phyloP scores from a whole-genome alignment of 2,329 filamentous ascomycete genomes.

The Ceratocystiopsis sp. region DNA sequence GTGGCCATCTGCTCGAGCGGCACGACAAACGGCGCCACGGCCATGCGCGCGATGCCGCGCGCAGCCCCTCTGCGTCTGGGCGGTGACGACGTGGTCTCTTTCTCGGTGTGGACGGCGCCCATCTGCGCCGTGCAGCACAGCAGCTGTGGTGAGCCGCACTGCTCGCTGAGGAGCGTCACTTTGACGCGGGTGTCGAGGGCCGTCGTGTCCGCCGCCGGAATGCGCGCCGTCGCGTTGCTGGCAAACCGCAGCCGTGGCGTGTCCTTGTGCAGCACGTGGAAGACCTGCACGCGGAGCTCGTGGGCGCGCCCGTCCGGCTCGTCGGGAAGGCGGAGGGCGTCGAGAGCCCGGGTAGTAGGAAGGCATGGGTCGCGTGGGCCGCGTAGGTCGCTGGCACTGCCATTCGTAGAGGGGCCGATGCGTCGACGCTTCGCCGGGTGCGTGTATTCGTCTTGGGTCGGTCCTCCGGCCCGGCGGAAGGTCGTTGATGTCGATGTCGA shows the following conservation, averaged over 20 bases:
- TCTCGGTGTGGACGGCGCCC: slow-evolving; percentile 26
- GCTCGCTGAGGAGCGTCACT: slow-evolving; percentile 21
- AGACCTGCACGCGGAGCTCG: slow-evolving; percentile 33
- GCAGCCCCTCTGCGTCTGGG: slow-evolving; percentile 8
- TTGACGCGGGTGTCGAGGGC: slow-evolving; percentile 25
- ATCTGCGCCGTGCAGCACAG: slow-evolving; percentile 37
- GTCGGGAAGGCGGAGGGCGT: slow-evolving; percentile 9
- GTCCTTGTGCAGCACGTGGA: slow-evolving; percentile 34
- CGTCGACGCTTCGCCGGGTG: slow-evolving; percentile 34
- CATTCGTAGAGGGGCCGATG: slow-evolving; percentile 14
- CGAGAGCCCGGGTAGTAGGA: slow-evolving; percentile 10
- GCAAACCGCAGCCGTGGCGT: slow-evolving; percentile 21
- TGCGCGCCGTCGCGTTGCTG: slow-evolving; percentile 8
- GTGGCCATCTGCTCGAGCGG: slow-evolving; percentile 34
- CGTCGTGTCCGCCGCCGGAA: slow-evolving; percentile 14
- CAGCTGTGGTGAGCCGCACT: slow-evolving; percentile 21
- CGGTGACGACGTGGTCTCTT: slow-evolving; percentile 21
- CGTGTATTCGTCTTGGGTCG: slow-evolving; percentile 14
- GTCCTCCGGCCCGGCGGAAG: too few species aligned
- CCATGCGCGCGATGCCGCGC: slow-evolving; percentile 29
- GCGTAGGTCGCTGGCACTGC: slow-evolving; percentile 7
- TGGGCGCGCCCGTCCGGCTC: slow-evolving; percentile 7
- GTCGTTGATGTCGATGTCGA: slow-evolving; percentile 12
- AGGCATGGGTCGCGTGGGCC: too few species aligned
- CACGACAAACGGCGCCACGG: slow-evolving; percentile 33